phyloP scores from a whole-genome alignment of 805 yeast species.

The Pichia sporocuriosa region DNA sequence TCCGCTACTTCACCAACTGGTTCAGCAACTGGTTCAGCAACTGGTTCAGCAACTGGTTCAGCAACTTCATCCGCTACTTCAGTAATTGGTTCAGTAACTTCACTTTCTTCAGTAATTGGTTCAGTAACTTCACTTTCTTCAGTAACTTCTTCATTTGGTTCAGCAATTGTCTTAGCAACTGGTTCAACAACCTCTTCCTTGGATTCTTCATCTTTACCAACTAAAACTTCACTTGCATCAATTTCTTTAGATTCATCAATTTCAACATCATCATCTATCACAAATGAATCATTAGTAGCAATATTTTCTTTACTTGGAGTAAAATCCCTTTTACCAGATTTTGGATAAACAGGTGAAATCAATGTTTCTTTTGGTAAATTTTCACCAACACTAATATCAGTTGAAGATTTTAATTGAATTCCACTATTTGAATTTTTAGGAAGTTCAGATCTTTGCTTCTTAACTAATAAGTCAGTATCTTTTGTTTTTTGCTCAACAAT shows the following conservation, averaged over 20 bases:
- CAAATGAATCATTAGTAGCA: constrained; percentile 23
- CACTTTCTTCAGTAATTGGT: constrained; percentile 5
- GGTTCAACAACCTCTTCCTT: constrained; percentile 2
- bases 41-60: constrained; percentile 8
- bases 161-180: constrained; percentile 16
- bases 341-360: constrained; percentile 24
- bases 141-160: constrained; percentile 1
- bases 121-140: neutral
- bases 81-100: constrained; percentile 7
- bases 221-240: constrained; percentile 20
- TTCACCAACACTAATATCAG: neutral
- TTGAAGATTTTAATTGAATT: neutral
- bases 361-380: constrained; percentile 29
- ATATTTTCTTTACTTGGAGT: constrained; percentile 14
- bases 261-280: constrained; percentile 25
- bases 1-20: neutral
- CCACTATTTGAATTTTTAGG: neutral
- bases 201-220: constrained; percentile 6
- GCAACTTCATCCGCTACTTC: constrained; percentile 13
- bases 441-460: neutral
- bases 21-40: constrained; percentile 8
- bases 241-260: constrained; percentile 10
- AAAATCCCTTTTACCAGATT: constrained; percentile 4
- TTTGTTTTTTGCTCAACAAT: constrained; percentile 9
- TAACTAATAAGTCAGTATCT: constrained; percentile 12